Percentiles rank a stretch among this genome's conserved stretches.
phyloP scores from a whole-genome alignment of 2,329 filamentous ascomycete species.

The Ophiosphaerella herpotricha region DNA sequence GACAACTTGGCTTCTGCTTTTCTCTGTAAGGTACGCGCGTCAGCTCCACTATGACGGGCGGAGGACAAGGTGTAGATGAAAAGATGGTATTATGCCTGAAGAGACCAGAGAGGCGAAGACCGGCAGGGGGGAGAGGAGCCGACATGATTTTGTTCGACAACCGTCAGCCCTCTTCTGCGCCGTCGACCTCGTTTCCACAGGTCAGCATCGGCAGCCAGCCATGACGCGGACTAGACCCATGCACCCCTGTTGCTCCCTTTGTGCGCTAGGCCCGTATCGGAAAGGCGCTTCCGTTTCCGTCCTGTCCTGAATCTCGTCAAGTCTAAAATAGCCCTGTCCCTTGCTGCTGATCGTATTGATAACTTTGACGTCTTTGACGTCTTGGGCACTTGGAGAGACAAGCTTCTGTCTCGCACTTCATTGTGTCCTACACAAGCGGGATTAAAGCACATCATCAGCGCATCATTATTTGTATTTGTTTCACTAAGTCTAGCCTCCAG shows the following conservation, averaged over 20 bases:
- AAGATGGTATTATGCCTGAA: too few species aligned
- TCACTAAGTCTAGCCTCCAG: neutral
- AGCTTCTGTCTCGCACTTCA: too few species aligned
- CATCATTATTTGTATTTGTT: too few species aligned
- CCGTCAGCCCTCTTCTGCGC: neutral
- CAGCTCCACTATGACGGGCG: neutral
- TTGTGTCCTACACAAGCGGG: too few species aligned
- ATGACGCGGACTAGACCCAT: conserved; percentile 1
- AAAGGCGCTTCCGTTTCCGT: neutral
- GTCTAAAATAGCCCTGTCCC: neutral
- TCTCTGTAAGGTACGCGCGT: conserved; percentile 1
- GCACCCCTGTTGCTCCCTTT: neutral
- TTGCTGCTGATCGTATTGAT: neutral
- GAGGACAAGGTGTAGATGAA: too few species aligned
- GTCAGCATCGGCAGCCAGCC: neutral
- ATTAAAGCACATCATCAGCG: too few species aligned
- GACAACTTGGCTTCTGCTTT: neutral
- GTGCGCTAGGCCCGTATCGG: neutral
- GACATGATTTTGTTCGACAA: neutral
- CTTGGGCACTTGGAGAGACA: neutral
- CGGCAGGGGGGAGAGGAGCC: neutral
- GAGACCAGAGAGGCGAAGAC: too few species aligned
- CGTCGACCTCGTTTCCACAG: neutral
- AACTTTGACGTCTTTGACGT: neutral
- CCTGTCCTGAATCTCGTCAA: neutral